Percentiles rank a stretch among this genome's conserved stretches.
Conservation (phyloP, 257 asterid species). For the Solanum etuberosum region DNA sequence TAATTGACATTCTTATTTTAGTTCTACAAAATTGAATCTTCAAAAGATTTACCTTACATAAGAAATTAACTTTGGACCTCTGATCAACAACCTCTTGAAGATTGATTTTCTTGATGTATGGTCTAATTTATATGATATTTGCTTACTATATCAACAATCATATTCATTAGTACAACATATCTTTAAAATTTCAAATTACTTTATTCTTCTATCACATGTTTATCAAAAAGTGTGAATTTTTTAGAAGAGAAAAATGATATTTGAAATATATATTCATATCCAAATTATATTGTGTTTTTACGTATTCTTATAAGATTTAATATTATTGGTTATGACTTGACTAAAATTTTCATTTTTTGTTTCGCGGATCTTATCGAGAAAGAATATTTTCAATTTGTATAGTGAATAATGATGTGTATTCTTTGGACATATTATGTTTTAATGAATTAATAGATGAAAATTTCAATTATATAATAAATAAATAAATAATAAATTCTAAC, state of each 20-base stretch:
- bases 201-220: neutral
- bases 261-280: neutral
- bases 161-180: neutral
- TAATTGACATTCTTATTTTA: neutral
- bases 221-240: neutral
- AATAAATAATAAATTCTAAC: no score
- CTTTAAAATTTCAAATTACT: neutral
- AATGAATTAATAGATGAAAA: no score
- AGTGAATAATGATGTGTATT: neutral
- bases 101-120: neutral
- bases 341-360: no score
- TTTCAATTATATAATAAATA: no score
- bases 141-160: neutral
- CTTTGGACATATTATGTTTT: no score
- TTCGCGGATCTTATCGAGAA: neutral
- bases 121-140: neutral
- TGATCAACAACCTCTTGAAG: neutral
- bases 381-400: neutral
- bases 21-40: neutral
- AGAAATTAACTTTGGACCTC: neutral
- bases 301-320: neutral
- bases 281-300: neutral
- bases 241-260: neutral
- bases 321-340: neutral
- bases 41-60: rapidly evolving